Conservation (phyloP, 192 early-diverging fungal genomes). For the Podila epicladia region DNA sequence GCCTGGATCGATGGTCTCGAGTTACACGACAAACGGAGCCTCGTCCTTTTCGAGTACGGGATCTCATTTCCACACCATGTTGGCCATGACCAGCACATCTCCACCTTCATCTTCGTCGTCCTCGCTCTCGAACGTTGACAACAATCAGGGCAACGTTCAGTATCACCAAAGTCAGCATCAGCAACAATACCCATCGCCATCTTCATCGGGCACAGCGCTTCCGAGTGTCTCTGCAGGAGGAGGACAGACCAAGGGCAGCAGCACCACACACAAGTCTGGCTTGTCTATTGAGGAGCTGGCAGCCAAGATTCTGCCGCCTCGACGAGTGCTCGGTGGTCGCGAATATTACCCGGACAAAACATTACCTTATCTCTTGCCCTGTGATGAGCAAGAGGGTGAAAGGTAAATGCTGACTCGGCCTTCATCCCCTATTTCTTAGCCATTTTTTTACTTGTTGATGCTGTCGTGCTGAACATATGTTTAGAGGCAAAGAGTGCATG, state of each 20-base stretch:
- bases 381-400: conserved; percentile 47
- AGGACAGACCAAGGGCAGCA: background rate
- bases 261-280: conserved; percentile 5
- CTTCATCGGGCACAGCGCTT: background rate
- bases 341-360: conserved; percentile 49
- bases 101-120: conserved; percentile 35
- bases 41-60: conserved; percentile 40
- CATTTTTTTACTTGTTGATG: background rate
- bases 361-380: conserved; percentile 43
- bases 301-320: conserved; percentile 31
- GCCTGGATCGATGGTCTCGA: conserved; percentile 10
- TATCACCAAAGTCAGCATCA: conserved; percentile 4
- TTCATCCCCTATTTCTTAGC: background rate
- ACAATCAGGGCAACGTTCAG: background rate
- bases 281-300: conserved; percentile 26
- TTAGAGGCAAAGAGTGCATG: too few relatives aligned
- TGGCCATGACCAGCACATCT: conserved; percentile 37
- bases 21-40: conserved; percentile 13
- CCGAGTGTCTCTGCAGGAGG: background rate
- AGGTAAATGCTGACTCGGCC: conserved; percentile 21
- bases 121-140: conserved; percentile 9
- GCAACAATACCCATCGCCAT: background rate
- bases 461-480: too few relatives aligned
- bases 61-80: conserved; percentile 25
- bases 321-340: conserved; percentile 34